Conservation (phyloP, 805 yeast genomes). For the Cyberlindnera maritima region DNA sequence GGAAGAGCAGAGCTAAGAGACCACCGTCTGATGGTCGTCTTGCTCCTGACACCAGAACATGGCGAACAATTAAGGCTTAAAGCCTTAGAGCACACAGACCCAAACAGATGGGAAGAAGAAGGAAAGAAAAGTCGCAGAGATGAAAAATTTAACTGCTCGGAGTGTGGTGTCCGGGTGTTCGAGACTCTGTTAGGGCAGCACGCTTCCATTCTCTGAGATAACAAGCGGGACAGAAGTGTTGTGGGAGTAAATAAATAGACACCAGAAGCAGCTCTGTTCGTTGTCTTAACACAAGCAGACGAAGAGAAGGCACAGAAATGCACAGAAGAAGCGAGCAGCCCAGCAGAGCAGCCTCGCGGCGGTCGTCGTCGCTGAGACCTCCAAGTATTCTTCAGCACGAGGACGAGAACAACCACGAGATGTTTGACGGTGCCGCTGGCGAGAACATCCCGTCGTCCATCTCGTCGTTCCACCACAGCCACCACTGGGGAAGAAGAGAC, state of each 20-base stretch:
- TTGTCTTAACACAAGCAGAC: too few relatives aligned
- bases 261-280: too few relatives aligned
- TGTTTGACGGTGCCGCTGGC: conserved; percentile 75
- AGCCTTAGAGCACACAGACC: neutral
- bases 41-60: neutral
- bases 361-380: conserved; percentile 26
- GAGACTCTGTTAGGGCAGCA: neutral
- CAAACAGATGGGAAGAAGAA: neutral
- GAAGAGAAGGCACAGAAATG: neutral
- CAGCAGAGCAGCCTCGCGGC: conserved; percentile 5
- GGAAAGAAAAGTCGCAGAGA: neutral
- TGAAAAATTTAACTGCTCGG: neutral
- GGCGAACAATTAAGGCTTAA: neutral
- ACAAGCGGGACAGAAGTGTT: too few relatives aligned
- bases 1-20: neutral
- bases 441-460: conserved; percentile 77
- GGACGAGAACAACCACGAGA: conserved; percentile 59
- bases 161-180: neutral
- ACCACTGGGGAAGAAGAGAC: conserved; percentile 32
- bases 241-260: too few relatives aligned
- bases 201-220: neutral
- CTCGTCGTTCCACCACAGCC: conserved; percentile 72
- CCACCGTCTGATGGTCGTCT: neutral
- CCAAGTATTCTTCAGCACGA: neutral
- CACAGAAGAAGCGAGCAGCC: neutral